These are phyloP conservation scores for Symbiodinium pilosum DNA, from an alignment of 73 alveolate genomes.

Conservation along the genomic window DNA sequence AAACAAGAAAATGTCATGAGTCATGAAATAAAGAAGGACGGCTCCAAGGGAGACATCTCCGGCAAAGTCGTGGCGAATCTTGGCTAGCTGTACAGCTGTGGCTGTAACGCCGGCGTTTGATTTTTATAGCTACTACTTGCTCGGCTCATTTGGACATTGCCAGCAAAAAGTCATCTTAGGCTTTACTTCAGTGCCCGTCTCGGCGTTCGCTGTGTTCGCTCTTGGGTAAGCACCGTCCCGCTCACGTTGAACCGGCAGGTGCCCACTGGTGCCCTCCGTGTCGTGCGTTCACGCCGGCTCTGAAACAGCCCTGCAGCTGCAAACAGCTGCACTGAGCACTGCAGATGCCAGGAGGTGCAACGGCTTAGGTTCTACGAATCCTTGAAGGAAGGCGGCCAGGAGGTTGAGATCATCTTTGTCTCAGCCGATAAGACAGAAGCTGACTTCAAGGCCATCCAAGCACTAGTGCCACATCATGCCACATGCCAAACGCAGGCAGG, in stretches of 20 bases:
- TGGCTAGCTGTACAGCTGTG: not conserved
- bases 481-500: too few relatives aligned
- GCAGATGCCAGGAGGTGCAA: not conserved
- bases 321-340: too few relatives aligned
- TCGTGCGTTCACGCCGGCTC: conserved; percentile 98
- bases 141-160: not conserved
- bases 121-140: not conserved
- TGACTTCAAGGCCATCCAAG: conserved; percentile 22
- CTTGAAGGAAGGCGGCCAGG: conserved; percentile 57
- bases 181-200: not conserved
- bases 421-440: conserved; percentile 81
- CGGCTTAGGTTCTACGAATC: conserved; percentile 96
- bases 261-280: conserved; percentile 99
- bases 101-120: too few relatives aligned
- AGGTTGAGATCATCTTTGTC: conserved; percentile 95
- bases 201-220: not conserved
- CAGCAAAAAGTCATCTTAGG: not conserved
- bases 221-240: too few relatives aligned
- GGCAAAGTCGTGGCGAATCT: conserved; percentile 88
- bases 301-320: conserved; percentile 21
- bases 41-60: conserved; percentile 70
- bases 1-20: too few relatives aligned
- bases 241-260: not conserved
- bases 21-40: too few relatives aligned
- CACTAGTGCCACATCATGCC: too few relatives aligned